Percentiles rank a stretch among this genome's conserved stretches.
phyloP scores from a whole-genome alignment of 2,329 filamentous ascomycete species.

The Xylariaceae sp. region DNA sequence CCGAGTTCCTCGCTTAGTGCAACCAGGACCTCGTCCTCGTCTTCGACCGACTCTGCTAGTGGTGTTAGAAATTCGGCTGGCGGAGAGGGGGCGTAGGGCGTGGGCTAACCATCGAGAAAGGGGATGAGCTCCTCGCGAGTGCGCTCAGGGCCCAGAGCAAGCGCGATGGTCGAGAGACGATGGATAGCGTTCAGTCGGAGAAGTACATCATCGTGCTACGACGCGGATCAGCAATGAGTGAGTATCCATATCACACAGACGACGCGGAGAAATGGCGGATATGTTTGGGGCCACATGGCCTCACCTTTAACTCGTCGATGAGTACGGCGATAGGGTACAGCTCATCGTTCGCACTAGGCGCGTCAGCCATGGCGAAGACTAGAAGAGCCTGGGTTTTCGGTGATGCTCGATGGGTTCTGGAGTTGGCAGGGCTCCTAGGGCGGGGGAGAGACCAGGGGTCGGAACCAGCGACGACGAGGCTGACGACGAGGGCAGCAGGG shows the following conservation, averaged over 20 bases:
- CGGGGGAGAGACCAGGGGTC: constrained; percentile 3
- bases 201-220: constrained; percentile 94
- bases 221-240: constrained; percentile 24
- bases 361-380: constrained; percentile 71
- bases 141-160: constrained; percentile 90
- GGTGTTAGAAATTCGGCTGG: constrained; percentile 28
- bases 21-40: constrained; percentile 97
- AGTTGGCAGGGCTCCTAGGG: constrained; percentile 4
- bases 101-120: constrained; percentile 85
- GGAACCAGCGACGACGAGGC: constrained; percentile 3
- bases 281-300: constrained; percentile 23
- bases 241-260: constrained; percentile 3
- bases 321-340: constrained; percentile 99
- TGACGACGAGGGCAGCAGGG: constrained; percentile 11
- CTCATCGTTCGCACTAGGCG: constrained; percentile 89
- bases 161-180: constrained; percentile 94
- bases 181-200: constrained; percentile 98
- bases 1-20: constrained; percentile 96
- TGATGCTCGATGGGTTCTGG: constrained; percentile 2
- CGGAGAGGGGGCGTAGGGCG: constrained; percentile 15
- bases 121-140: constrained; percentile 98
- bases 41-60: constrained; percentile 85
- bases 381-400: constrained; percentile 1
- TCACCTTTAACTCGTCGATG: constrained; percentile 98
- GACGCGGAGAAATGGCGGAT: constrained; percentile 10